Evolutionary conservation across 2,329 filamentous ascomycete genomes (phyloP), one percentile per base, ranked within the genome.

Genomic region (Pseudocercospora fuligena): DNA sequence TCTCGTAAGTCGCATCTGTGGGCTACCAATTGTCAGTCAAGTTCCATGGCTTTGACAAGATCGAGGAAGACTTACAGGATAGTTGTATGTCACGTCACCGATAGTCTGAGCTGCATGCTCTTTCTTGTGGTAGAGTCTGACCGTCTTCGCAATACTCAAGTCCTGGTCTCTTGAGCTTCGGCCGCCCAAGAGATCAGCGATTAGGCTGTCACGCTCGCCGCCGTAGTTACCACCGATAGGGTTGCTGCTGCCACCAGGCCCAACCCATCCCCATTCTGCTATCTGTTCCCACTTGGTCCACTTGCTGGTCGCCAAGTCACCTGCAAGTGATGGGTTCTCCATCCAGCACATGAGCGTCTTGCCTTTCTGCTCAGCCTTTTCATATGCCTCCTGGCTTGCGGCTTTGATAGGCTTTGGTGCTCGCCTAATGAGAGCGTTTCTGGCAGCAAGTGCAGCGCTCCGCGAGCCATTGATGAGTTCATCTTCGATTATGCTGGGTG

Each of bases 281-380:
- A 66, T 14, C 36, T 63, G 57, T 12, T 57, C 36, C 16, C 27
- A 66, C 11, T 29, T 31, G 8, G 54, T 66, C 53, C 40, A 60
- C 29, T 36, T 31, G 47, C 60, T 63, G 14, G n/a, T n/a, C 16
- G 60, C 60, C 2, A 60, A 43, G 25, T 31, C 27, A 12, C 65
- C 65, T 3, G 65, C 65, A 1, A 64, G 61, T 1, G 5, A 19
- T 31, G 65, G 65, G 21, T 66, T 19, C n/a, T 60, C 46, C 54
- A 66, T 60, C 27, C 57, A 66, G 56, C 60, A 66, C 31, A 63
- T 60, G 9, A 66, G 56, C 23, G n/a, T 57, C 23, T 47, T n/a
- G 56, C 65, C 65, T 33, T 66, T 66, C 19, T 57, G 19, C 9
- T 43, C 27, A 14, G 63, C 57, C 16, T 57, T 56, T 5, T 21